Percentiles rank a stretch among this genome's conserved stretches.
phyloP scores from a whole-genome alignment of 2,329 filamentous ascomycete genomes.

The Colletotrichum chrysophilum region DNA sequence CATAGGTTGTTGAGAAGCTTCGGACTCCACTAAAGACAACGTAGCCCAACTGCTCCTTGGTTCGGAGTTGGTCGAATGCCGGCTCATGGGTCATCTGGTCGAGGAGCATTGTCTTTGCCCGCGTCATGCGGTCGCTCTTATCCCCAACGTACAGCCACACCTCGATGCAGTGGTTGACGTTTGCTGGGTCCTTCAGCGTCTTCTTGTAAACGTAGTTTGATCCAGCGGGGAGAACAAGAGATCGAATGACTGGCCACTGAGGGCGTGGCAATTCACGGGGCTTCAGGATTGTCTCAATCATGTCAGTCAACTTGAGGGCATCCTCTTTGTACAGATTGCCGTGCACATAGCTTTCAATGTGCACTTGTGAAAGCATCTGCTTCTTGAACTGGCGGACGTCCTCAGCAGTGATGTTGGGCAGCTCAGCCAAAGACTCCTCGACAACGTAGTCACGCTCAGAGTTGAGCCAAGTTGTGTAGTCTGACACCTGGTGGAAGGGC shows the following conservation, averaged over 20 bases:
- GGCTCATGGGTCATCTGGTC: constrained; percentile 93
- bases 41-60: constrained; percentile 97
- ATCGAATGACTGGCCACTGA: constrained; percentile 82
- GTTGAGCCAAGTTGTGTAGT: constrained; percentile 82
- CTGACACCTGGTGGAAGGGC: constrained; percentile 86
- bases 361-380: constrained; percentile 80
- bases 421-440: constrained; percentile 79
- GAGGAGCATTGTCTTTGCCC: constrained; percentile 81
- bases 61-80: constrained; percentile 91
- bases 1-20: constrained; percentile 76
- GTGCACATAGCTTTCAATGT: constrained; percentile 87
- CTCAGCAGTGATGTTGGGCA: constrained; percentile 75
- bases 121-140: constrained; percentile 69
- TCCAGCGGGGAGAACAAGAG: constrained; percentile 77
- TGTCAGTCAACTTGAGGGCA: constrained; percentile 81
- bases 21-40: constrained; percentile 87
- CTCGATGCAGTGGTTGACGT: constrained; percentile 87
- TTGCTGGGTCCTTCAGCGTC: constrained; percentile 81
- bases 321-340: constrained; percentile 97
- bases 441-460: constrained; percentile 79
- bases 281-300: constrained; percentile 79
- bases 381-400: constrained; percentile 80
- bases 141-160: constrained; percentile 76
- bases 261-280: constrained; percentile 74
- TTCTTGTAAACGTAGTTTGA: constrained; percentile 86